These are phyloP conservation scores for Aaosphaeria pasadenensis DNA, from an alignment of 2,329 filamentous ascomycete genomes.

Conservation along the genomic window DNA sequence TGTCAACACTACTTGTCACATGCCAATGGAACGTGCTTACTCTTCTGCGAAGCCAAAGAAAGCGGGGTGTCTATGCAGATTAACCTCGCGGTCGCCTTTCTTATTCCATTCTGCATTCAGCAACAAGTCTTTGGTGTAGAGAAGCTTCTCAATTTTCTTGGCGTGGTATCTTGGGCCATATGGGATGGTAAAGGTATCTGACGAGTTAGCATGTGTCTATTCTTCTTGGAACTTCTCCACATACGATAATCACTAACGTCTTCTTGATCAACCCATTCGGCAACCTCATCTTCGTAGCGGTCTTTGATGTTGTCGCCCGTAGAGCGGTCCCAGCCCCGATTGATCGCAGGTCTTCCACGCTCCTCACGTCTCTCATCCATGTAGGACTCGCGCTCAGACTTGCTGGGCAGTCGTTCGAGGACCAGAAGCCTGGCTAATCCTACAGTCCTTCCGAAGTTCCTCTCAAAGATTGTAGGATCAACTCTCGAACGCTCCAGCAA, in stretches of 20 bases:
- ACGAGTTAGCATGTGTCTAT: not conserved
- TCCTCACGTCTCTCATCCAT: slow-evolving; percentile 67
- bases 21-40: too few relatives aligned
- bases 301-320: slow-evolving; percentile 73
- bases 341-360: slow-evolving; percentile 62
- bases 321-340: slow-evolving; percentile 41
- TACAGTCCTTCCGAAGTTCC: slow-evolving; percentile 71
- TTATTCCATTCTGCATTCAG: slow-evolving; percentile 85
- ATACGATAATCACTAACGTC: slow-evolving; percentile 70
- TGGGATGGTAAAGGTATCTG: slow-evolving; percentile 60
- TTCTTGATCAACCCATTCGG: slow-evolving; percentile 76
- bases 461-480: slow-evolving; percentile 83
- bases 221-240: not conserved
- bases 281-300: slow-evolving; percentile 72
- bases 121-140: slow-evolving; percentile 77
- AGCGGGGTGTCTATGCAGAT: slow-evolving; percentile 78
- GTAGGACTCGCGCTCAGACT: slow-evolving; percentile 66
- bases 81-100: slow-evolving; percentile 68
- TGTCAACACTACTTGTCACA: too few relatives aligned
- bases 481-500: slow-evolving; percentile 70
- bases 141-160: slow-evolving; percentile 74
- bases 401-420: slow-evolving; percentile 72
- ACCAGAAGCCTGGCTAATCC: slow-evolving; percentile 78
- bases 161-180: slow-evolving; percentile 58
- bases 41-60: slow-evolving; percentile 72